A percentile compares a stretch with the other conserved stretches of the same genome.
Conservation (phyloP, 768 basidiomycete genomes). For the Mrakia hoshinonis region DNA sequence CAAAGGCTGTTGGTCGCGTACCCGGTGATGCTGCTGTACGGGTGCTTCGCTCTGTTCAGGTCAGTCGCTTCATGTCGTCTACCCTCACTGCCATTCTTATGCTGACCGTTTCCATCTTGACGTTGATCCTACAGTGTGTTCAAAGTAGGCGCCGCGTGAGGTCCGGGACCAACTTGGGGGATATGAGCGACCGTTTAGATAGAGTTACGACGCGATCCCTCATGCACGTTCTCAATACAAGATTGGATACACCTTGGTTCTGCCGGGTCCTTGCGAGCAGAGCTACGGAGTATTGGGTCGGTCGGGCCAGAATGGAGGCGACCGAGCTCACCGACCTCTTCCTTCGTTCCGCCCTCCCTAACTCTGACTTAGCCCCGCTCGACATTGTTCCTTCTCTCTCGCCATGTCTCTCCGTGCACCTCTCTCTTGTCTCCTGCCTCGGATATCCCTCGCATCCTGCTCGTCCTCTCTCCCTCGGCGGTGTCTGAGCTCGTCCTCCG, state of each 20-base stretch:
- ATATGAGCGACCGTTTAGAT: no score
- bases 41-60: slow-evolving; percentile 85
- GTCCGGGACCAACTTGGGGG: no score
- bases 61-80: neutral
- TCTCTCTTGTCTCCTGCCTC: neutral
- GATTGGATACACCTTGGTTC: no score
- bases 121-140: neutral
- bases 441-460: neutral
- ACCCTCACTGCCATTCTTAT: neutral
- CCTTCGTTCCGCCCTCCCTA: neutral
- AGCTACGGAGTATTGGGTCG: no score
- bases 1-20: slow-evolving; percentile 93
- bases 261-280: no score
- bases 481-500: neutral
- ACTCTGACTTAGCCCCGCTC: neutral
- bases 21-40: slow-evolving; percentile 86
- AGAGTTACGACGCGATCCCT: no score
- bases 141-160: slow-evolving; percentile 11
- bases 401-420: slow-evolving; percentile 5
- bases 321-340: neutral
- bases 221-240: no score
- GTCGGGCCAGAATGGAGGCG: no score
- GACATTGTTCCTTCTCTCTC: neutral
- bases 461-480: neutral
- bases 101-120: neutral